These are phyloP conservation scores for Aspergillus sp. DNA, from an alignment of 2,329 filamentous ascomycete genomes.

Conservation along the genomic window DNA sequence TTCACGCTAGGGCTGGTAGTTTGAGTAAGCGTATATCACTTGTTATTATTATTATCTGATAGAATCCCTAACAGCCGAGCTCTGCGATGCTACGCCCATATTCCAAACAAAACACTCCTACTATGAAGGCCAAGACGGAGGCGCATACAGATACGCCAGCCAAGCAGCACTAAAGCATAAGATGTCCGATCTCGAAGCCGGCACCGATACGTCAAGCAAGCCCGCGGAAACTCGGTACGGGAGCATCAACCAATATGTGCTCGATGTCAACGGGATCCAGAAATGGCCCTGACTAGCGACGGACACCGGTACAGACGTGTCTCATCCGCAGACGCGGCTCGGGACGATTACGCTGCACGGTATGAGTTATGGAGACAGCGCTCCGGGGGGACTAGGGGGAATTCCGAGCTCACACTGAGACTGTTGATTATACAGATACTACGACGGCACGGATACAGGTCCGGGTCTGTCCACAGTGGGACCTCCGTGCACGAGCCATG, in stretches of 20 bases:
- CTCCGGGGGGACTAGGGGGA: background rate
- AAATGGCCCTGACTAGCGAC: background rate
- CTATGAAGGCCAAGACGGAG: background rate
- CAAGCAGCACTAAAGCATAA: background rate
- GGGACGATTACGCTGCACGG: background rate
- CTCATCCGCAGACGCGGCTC: background rate
- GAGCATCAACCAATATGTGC: background rate
- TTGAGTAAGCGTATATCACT: background rate
- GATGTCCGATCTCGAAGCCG: background rate
- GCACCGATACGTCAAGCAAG: background rate
- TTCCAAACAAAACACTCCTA: background rate
- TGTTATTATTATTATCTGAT: no score
- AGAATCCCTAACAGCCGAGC: background rate
- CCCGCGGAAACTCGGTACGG: background rate
- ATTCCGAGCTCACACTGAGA: no score
- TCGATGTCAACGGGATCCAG: background rate
- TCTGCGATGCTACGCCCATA: background rate
- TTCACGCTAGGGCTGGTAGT: background rate
- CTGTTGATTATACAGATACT: no score
- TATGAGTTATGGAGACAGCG: background rate
- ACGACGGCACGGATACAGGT: no score
- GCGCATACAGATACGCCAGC: background rate
- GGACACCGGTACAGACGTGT: background rate
- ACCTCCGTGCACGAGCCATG: no score
- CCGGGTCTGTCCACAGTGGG: no score